Base-by-base conservation (phyloP, 2,329 filamentous ascomycete species). In the Colletotrichum musicola region DNA sequence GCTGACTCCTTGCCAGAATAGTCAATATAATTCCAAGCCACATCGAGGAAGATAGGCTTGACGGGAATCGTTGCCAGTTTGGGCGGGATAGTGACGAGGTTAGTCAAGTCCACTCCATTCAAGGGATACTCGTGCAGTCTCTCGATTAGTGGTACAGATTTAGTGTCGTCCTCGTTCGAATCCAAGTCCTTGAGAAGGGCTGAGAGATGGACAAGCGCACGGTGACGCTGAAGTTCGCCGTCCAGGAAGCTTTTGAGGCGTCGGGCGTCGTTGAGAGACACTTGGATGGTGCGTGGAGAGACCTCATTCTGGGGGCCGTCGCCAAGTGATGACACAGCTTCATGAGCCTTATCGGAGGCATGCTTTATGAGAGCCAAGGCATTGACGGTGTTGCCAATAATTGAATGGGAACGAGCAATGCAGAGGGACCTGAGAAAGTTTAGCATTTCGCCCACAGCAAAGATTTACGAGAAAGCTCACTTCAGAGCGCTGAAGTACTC, bases 11-110 rank as follows among this genome's bases (percentile, higher is more conserved):
- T 89, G 40, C 90, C 90, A 0, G 95, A 94, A 77, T 99, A 99
- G 56, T 94, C 90, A 71, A 99, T 95, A 78, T 98, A 98, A 78
- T 98, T 98, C 93, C 94, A 99, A 10, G 96, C 96, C 7, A 97
- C 92, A 77, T 99, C 96, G 68, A 98, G 89, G 85, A 98, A 98
- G 40, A 98, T 86, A 30, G 96, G 96, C 83, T 99, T 99, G 60
- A 97, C 92, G 0, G 96, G 94, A 46, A 98, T 89, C 1, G 92
- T 87, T 70, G 93, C 89, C 72, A 98, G 83, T 76, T 90, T 92
- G 1, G 95, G 95, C 13, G 96, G 96, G 79, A 95, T 98, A 4
- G 90, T 88, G 54, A 98, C 95, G 27, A 99, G 83, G 73, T 95
- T 95, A 49, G 85, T 85, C 27, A 98, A 84, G 77, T 97, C 90